Percentiles rank a stretch among this genome's conserved stretches.
These are phyloP conservation scores for Erigeron canadensis DNA, from an alignment of 129 eudicot species.

Conservation along the genomic window DNA sequence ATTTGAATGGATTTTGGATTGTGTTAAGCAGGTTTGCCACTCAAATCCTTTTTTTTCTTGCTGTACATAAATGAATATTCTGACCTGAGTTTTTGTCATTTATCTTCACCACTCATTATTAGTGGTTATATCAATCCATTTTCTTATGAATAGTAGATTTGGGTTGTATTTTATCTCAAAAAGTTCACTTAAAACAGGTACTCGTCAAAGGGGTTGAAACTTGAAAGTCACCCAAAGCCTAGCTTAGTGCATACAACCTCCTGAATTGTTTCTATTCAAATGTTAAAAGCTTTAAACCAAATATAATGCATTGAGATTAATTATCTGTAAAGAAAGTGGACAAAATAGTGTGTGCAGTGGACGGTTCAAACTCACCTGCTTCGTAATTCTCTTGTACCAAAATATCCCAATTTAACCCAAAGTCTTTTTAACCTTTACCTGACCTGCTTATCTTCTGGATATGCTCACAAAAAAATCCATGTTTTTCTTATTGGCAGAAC, in stretches of 20 bases:
- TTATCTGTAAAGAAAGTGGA: too few species aligned
- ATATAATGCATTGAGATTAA: too few species aligned
- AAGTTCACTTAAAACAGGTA: too few species aligned
- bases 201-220: not conserved
- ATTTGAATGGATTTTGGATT: constrained; percentile 83
- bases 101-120: not conserved
- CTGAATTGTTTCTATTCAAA: not conserved
- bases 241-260: not conserved
- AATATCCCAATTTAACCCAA: not conserved
- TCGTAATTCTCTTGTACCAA: too few species aligned
- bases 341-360: not conserved
- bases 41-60: constrained; percentile 5
- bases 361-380: not conserved
- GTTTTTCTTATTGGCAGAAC: constrained; percentile 47
- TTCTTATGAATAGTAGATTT: not conserved
- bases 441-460: not conserved
- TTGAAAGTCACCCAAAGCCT: not conserved
- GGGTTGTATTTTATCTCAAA: constrained; percentile 1
- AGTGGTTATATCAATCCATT: not conserved
- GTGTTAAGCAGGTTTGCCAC: constrained; percentile 63
- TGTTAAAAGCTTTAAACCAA: too few species aligned
- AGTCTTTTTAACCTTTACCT: not conserved
- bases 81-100: not conserved
- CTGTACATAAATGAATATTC: not conserved
- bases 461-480: not conserved